These are phyloP conservation scores for Smittium culicis DNA, from an alignment of 371 early-diverging fungal species.

Conservation along the genomic window DNA sequence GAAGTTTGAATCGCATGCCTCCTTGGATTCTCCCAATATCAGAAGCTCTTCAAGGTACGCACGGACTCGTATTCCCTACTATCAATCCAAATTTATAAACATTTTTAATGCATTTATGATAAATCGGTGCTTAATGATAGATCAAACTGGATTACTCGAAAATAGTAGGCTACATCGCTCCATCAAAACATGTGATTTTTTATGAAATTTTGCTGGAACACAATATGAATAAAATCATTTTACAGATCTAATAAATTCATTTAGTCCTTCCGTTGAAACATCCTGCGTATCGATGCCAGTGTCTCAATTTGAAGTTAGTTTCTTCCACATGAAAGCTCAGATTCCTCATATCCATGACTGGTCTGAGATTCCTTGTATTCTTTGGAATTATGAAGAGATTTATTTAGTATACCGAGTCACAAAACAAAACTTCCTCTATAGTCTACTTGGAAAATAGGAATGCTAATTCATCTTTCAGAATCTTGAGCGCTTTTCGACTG, in stretches of 20 bases:
- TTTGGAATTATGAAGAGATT: not conserved
- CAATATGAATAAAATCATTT: not conserved
- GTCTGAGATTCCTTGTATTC: not conserved
- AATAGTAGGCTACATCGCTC: not conserved
- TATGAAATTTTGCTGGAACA: not conserved
- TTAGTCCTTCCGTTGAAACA: not conserved
- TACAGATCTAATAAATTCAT: not conserved
- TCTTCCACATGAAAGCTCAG: not conserved
- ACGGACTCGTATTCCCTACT: not conserved
- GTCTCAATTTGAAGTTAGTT: not conserved
- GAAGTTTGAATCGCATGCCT: not conserved
- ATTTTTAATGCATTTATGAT: not conserved
- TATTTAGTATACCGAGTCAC: not conserved
- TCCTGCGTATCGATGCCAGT: not conserved
- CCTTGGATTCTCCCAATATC: conserved; percentile 5
- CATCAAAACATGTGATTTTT: not conserved
- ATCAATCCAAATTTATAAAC: not conserved
- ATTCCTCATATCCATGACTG: not conserved
- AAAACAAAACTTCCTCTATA: not conserved
- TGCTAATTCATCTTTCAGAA: not conserved
- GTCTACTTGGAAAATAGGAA: not conserved
- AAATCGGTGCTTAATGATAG: not conserved
- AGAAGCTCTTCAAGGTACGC: not conserved
- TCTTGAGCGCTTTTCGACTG: not conserved
- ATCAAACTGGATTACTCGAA: not conserved